phyloP scores from a whole-genome alignment of 2,329 filamentous ascomycete genomes.

The Pestalotiopsis sp. region DNA sequence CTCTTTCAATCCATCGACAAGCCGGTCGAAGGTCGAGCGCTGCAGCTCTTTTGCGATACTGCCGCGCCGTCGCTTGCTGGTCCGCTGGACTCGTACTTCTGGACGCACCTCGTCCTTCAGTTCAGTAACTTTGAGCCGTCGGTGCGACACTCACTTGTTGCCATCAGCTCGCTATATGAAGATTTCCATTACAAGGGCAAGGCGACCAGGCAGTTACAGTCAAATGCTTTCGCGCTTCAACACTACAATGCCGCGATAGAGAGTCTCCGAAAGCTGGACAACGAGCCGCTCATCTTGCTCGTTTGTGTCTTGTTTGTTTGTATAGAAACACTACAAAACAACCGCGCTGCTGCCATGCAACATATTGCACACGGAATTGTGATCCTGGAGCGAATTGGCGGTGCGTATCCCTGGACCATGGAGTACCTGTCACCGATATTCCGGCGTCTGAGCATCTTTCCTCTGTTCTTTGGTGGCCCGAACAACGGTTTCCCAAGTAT shows the following conservation, averaged over 20 bases:
- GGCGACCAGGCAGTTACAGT: slow-evolving; percentile 7
- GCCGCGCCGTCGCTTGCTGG: slow-evolving; percentile 39
- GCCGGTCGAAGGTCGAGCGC: slow-evolving; percentile 31
- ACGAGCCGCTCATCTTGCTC: slow-evolving; percentile 38
- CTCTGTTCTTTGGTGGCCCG: slow-evolving; percentile 37
- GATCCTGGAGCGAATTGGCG: slow-evolving; percentile 34
- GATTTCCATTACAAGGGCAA: slow-evolving; percentile 2
- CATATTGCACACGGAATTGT: slow-evolving; percentile 42
- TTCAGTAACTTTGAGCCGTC: slow-evolving; percentile 39
- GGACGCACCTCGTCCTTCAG: slow-evolving; percentile 42
- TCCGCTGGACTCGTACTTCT: slow-evolving; percentile 40
- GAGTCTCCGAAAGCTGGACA: slow-evolving; percentile 30
- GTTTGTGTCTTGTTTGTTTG: slow-evolving; percentile 46
- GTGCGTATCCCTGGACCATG: slow-evolving; percentile 29
- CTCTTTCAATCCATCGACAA: slow-evolving; percentile 26
- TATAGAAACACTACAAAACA: slow-evolving; percentile 43
- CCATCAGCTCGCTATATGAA: slow-evolving; percentile 43
- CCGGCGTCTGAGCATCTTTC: slow-evolving; percentile 40
- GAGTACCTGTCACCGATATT: slow-evolving; percentile 39
- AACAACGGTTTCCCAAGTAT: slow-evolving; percentile 27
- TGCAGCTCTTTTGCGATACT: slow-evolving; percentile 40
- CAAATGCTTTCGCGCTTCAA: slow-evolving; percentile 35
- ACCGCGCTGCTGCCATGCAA: slow-evolving; percentile 35
- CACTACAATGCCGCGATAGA: slow-evolving; percentile 46
- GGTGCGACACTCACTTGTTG: slow-evolving; percentile 39